These are phyloP conservation scores for Kazachstania taianensis DNA, from an alignment of 805 yeast species.

Conservation along the genomic window DNA sequence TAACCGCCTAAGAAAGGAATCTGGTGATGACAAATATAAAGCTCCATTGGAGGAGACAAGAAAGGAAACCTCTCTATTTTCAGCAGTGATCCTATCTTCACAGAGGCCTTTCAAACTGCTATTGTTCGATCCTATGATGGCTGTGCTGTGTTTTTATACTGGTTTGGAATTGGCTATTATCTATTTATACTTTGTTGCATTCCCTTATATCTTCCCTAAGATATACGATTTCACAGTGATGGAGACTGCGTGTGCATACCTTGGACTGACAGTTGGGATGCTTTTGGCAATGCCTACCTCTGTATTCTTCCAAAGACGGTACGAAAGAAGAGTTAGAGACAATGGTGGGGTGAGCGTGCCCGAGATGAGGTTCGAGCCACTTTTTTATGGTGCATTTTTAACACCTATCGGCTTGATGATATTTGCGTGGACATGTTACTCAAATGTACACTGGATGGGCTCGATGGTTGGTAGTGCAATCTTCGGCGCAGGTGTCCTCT, in stretches of 20 bases:
- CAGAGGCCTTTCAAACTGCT: constrained; percentile 44
- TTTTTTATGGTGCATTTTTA: constrained; percentile 55
- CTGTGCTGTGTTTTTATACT: constrained; percentile 43
- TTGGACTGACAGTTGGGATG: constrained; percentile 48
- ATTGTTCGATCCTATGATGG: constrained; percentile 44
- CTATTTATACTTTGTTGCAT: constrained; percentile 56
- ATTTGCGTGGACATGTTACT: constrained; percentile 63
- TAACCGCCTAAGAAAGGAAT: constrained; percentile 37
- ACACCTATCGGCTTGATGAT: constrained; percentile 62
- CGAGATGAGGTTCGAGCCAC: constrained; percentile 48
- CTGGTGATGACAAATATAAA: constrained; percentile 41
- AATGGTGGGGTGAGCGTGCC: constrained; percentile 45
- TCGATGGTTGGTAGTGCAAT: constrained; percentile 65
- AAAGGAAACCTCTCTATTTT: constrained; percentile 33
- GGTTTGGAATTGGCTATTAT: constrained; percentile 50
- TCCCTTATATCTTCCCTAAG: constrained; percentile 47
- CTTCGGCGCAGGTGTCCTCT: constrained; percentile 59
- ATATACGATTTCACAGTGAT: constrained; percentile 44
- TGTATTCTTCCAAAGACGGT: constrained; percentile 34
- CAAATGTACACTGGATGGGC: constrained; percentile 59
- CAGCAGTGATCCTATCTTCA: constrained; percentile 36
- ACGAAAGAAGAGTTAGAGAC: constrained; percentile 34
- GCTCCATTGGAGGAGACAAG: constrained; percentile 33
- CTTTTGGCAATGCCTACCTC: constrained; percentile 37
- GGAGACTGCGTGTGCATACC: constrained; percentile 54